Evolutionary conservation across 2,329 filamentous ascomycete genomes (phyloP).

Genomic region (Microcera coccophila): DNA sequence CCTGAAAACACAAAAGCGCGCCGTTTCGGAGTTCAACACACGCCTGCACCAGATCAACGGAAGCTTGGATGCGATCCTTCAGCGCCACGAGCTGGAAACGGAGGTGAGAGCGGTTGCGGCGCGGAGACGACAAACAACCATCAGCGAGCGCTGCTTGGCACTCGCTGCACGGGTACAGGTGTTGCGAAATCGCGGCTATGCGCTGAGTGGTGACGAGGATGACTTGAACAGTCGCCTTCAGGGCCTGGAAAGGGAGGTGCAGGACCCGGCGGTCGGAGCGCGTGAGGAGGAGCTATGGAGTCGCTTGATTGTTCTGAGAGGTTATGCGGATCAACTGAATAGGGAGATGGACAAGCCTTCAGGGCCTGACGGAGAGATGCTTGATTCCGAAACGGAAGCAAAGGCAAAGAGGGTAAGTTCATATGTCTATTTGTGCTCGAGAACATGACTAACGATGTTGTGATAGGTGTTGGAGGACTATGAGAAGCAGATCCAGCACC

Average conservation of each 20-base stretch:
- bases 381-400: slow-evolving; percentile 67
- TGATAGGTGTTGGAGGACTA: slow-evolving; percentile 74
- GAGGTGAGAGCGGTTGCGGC: slow-evolving; percentile 71
- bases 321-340: slow-evolving; percentile 67
- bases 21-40: slow-evolving; percentile 65
- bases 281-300: slow-evolving; percentile 85
- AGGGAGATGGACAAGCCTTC: slow-evolving; percentile 69
- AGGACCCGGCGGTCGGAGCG: slow-evolving; percentile 70
- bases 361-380: slow-evolving; percentile 49
- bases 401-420: slow-evolving; percentile 68
- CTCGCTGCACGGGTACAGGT: slow-evolving; percentile 79
- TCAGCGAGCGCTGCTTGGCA: slow-evolving; percentile 68
- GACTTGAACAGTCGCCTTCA: slow-evolving; percentile 69
- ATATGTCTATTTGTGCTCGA: neutral
- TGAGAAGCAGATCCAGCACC: slow-evolving; percentile 71
- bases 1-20: slow-evolving; percentile 66
- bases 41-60: slow-evolving; percentile 77
- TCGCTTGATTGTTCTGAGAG: slow-evolving; percentile 68
- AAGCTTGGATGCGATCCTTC: slow-evolving; percentile 66
- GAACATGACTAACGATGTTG: slow-evolving; percentile 11
- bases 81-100: slow-evolving; percentile 71
- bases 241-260: slow-evolving; percentile 63
- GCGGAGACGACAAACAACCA: slow-evolving; percentile 65
- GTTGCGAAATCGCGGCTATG: slow-evolving; percentile 75
- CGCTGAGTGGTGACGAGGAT: slow-evolving; percentile 75